Base-by-base conservation (phyloP, 768 basidiomycete genomes). In the Tulasnella sp. region DNA sequence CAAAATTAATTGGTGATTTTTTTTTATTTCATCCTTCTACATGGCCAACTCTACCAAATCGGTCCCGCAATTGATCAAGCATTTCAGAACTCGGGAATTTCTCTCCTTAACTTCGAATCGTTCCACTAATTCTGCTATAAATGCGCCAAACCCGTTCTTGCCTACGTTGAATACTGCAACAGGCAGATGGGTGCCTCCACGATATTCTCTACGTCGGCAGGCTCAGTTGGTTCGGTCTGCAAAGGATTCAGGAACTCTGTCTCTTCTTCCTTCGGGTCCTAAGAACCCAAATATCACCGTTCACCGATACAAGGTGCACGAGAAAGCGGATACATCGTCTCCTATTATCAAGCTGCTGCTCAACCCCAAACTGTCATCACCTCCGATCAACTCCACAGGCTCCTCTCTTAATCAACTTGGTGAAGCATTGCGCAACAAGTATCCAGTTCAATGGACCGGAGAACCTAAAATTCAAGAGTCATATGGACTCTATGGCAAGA, bases 141-240 rank as follows among this genome's bases (percentile, higher is more conserved):
- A n/a, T n/a, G n/a, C n/a, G n/a, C n/a, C n/a, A n/a, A 89, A 87
- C 61, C 85, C 85, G 5, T 88, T 89, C 64, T 60, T 87, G 35
- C 73, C 84, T 4, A 70, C 67, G 40, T 71, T 70, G 48, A 81
- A 81, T 56, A 66, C 74, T 0, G 67, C 71, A 42, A 76, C 77
- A 0, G 76, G 75, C 19, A 69, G 74, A 62, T 87, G 83, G 83
- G 71, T 70, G 24, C 75, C 78, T 0, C 71, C 86, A 9, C 75
- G 73, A 54, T 80, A 82, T 58, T 88, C 85, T 4, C 65, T 82
- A 22, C 76, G 87, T 16, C 75, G 76, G 29, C 86, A 90, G 63
- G 83, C 82, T 9, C 81, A 83, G 35, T 70, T 90, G 31, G 68
- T 88, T 42, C 88, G 85, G 67, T 72, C 71, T 45, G 87, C 87